Evolutionary conservation across 139 green algal species (phyloP).

Genomic region (Micractinium sp.): DNA sequence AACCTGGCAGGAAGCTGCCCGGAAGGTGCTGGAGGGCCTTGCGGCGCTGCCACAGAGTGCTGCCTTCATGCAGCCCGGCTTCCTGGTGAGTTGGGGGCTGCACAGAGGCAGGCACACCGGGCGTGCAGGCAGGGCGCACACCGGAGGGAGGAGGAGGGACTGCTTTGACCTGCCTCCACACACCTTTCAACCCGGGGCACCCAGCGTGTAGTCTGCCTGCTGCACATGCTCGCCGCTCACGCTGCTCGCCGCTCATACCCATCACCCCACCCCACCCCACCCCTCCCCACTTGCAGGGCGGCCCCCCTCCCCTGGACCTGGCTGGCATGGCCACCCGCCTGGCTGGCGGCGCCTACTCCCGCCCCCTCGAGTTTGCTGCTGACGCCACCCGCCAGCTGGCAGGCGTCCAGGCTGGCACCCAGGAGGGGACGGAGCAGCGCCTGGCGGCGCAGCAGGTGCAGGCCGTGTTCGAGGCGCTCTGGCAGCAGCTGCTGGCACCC

Average conservation of each 20-base stretch:
- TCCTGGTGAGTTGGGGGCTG: neutral
- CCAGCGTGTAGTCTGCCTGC: no score
- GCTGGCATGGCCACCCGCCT: conserved; percentile 43
- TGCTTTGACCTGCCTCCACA: neutral
- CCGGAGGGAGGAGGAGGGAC: no score
- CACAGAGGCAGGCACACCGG: neutral
- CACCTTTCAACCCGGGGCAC: no score
- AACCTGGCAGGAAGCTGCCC: conserved; percentile 1
- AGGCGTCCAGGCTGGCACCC: neutral
- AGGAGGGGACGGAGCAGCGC: neutral
- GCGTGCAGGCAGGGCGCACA: neutral
- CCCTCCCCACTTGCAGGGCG: neutral
- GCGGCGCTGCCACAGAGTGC: neutral
- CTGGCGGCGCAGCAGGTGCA: neutral
- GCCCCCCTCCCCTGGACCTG: conserved; percentile 55
- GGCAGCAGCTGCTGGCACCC: conserved; percentile 11
- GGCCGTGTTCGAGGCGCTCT: conserved; percentile 10
- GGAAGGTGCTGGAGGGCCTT: conserved; percentile 22
- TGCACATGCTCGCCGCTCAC: no score
- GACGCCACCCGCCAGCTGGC: conserved; percentile 50
- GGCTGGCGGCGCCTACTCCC: conserved; percentile 36
- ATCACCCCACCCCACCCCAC: neutral
- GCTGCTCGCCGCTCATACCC: no score
- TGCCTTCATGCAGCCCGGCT: conserved; percentile 38
- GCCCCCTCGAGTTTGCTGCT: conserved; percentile 33